These are phyloP conservation scores for Cochlearia excelsa DNA, from an alignment of 345 rosid species.

Conservation along the genomic window DNA sequence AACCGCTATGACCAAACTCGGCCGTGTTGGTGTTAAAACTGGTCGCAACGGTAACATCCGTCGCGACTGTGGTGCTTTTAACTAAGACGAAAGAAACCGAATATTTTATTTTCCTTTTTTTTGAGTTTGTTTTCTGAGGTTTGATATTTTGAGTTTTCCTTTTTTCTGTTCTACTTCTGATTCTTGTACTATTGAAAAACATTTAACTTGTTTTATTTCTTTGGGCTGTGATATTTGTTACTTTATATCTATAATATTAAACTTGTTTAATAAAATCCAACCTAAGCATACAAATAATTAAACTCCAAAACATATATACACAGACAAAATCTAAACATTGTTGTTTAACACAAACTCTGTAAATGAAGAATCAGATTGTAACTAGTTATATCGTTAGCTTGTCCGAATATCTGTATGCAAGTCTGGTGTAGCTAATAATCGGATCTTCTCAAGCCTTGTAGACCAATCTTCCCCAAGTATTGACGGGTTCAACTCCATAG, in stretches of 20 bases:
- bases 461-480: slow-evolving; percentile 63
- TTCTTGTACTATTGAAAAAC: too few species aligned
- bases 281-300: too few species aligned
- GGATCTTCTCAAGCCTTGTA: slow-evolving; percentile 49
- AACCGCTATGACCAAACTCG: slow-evolving; percentile 60
- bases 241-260: too few species aligned
- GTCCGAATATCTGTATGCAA: slow-evolving; percentile 21
- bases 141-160: too few species aligned
- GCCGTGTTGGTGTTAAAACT: slow-evolving; percentile 62
- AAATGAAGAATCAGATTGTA: slow-evolving; percentile 21
- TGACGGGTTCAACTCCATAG: slow-evolving; percentile 53
- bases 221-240: too few species aligned
- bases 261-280: too few species aligned
- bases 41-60: slow-evolving; percentile 60
- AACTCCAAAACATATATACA: too few species aligned
- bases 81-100: slow-evolving; percentile 7
- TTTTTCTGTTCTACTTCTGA: too few species aligned
- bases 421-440: slow-evolving; percentile 33
- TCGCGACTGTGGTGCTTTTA: slow-evolving; percentile 47
- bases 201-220: too few species aligned
- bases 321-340: slow-evolving; percentile 8
- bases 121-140: too few species aligned
- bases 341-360: slow-evolving; percentile 20
- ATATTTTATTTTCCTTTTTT: too few species aligned
- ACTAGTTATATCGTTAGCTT: slow-evolving; percentile 25